Conservation (phyloP, 176 grass and related monocot species). For the Bromus sterilis region DNA sequence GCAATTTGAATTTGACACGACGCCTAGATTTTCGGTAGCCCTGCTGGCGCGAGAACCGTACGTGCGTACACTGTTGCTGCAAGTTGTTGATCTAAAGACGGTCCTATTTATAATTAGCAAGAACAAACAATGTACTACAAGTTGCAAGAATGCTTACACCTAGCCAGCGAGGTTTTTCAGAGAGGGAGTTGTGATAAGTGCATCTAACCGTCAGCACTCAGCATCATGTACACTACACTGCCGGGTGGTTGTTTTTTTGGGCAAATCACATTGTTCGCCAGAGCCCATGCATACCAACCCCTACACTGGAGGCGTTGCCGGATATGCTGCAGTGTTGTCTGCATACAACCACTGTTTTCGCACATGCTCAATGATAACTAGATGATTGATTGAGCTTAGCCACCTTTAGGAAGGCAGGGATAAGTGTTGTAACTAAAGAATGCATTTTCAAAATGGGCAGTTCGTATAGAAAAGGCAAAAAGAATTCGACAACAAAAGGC, state of each 20-base stretch:
- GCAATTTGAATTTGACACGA: too few relatives aligned
- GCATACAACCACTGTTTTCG: not conserved
- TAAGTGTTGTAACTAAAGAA: not conserved
- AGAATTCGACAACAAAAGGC: too few relatives aligned
- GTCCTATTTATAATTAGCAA: not conserved
- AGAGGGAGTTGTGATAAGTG: not conserved
- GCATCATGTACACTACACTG: not conserved
- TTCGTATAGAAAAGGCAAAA: too few relatives aligned
- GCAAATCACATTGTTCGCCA: too few relatives aligned
- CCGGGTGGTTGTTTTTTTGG: not conserved
- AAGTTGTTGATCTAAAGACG: too few relatives aligned
- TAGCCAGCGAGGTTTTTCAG: not conserved
- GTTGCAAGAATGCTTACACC: not conserved
- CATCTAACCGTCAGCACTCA: not conserved
- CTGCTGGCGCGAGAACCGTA: too few relatives aligned
- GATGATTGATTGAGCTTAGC: conserved; percentile 7
- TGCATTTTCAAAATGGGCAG: not conserved
- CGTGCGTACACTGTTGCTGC: too few relatives aligned
- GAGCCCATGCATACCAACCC: conserved; percentile 11
- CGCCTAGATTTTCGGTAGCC: too few relatives aligned
- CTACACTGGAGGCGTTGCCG: conserved; percentile 10
- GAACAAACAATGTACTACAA: not conserved
- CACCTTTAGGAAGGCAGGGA: not conserved
- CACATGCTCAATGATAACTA: not conserved
- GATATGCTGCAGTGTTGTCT: conserved; percentile 32